Evolutionary conservation across 768 basidiomycete species (phyloP).

Genomic region (Boletus edulis): DNA sequence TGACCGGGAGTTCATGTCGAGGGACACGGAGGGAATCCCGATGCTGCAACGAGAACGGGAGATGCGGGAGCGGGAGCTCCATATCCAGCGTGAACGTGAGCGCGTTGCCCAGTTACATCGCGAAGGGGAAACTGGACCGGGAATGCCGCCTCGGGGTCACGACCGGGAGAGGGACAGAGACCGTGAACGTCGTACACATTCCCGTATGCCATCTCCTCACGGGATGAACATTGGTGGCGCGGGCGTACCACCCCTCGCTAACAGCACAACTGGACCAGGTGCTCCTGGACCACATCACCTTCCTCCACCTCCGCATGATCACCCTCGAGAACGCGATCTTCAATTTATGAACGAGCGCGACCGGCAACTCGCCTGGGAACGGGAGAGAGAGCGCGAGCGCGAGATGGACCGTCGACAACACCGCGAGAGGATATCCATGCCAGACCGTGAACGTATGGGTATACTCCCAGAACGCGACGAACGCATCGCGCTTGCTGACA

Average conservation of each 20-base stretch:
- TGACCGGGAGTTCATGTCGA: conserved; percentile 21
- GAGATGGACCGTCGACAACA: conserved; percentile 28
- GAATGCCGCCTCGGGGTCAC: conserved; percentile 21
- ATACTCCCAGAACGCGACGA: conserved; percentile 25
- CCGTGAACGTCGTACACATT: conserved; percentile 28
- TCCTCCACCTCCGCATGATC: conserved; percentile 22
- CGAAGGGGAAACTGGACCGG: conserved; percentile 24
- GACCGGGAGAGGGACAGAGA: conserved; percentile 32
- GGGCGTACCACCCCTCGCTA: conserved; percentile 5
- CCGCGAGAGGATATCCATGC: conserved; percentile 22
- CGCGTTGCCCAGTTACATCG: conserved; percentile 21
- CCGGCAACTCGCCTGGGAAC: conserved; percentile 28
- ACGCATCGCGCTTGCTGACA: conserved; percentile 14
- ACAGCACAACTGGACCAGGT: conserved; percentile 16
- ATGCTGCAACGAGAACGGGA: conserved; percentile 26
- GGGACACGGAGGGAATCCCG: conserved; percentile 24
- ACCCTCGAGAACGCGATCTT: conserved; percentile 24
- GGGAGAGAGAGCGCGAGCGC: conserved; percentile 25
- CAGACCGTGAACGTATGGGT: conserved; percentile 22
- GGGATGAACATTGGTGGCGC: conserved; percentile 8
- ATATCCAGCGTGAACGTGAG: conserved; percentile 28
- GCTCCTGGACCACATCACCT: conserved; percentile 19
- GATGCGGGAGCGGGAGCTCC: conserved; percentile 25
- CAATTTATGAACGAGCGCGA: conserved; percentile 21
- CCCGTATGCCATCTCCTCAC: conserved; percentile 28